phyloP scores from a whole-genome alignment of 768 basidiomycete species.

The Megacollybia marginata region DNA sequence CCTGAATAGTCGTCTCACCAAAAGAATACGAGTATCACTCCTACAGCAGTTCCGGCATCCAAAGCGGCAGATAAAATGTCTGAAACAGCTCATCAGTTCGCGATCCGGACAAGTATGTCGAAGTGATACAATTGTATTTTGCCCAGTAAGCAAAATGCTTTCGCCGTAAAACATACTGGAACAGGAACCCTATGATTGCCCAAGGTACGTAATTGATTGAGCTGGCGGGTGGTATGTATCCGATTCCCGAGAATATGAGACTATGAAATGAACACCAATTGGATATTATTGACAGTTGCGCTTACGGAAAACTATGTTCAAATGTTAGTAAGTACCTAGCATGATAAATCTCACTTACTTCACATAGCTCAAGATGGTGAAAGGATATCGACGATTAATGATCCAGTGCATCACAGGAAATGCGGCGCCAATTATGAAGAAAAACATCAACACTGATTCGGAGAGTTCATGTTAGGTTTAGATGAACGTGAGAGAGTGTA shows the following conservation, averaged over 20 bases:
- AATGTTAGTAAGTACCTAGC: neutral
- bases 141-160: conserved; percentile 28
- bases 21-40: conserved; percentile 64
- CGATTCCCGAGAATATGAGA: conserved; percentile 31
- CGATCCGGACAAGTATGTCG: neutral
- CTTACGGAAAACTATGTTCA: neutral
- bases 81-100: conserved; percentile 13
- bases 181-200: conserved; percentile 38
- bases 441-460: conserved; percentile 44
- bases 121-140: conserved; percentile 22
- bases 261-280: neutral
- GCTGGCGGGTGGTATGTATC: conserved; percentile 34
- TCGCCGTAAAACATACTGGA: conserved; percentile 26
- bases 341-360: conserved; percentile 31
- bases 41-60: conserved; percentile 66
- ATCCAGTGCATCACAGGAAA: conserved; percentile 52
- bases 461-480: neutral
- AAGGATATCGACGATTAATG: conserved; percentile 52
- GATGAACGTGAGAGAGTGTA: neutral
- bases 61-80: conserved; percentile 72
- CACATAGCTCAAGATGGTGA: conserved; percentile 53
- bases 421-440: conserved; percentile 64
- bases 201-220: conserved; percentile 40
- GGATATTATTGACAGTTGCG: neutral
- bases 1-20: conserved; percentile 32